Conservation (phyloP, 176 grass and related monocot genomes). For the Lolium perenne region DNA sequence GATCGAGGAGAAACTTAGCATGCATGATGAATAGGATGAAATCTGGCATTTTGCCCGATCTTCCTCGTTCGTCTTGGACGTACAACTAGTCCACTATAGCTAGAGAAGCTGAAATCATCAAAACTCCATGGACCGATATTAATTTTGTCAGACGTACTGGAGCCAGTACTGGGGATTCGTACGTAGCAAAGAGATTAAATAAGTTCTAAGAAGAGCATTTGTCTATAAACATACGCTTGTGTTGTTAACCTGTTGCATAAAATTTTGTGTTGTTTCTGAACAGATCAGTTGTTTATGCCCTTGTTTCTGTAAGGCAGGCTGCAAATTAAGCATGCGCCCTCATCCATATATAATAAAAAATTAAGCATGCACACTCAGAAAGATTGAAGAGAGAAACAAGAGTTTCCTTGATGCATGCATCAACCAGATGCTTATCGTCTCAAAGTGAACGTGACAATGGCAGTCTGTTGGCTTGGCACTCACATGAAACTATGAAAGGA, state of each 20-base stretch:
- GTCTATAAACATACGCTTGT: neutral
- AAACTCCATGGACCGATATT: neutral
- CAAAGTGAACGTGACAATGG: slow-evolving; percentile 33
- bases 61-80: slow-evolving; percentile 5
- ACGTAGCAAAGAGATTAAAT: slow-evolving; percentile 5
- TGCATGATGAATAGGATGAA: neutral
- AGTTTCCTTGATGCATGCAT: slow-evolving; percentile 27
- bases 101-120: slow-evolving; percentile 20
- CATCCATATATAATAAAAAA: slow-evolving; percentile 1
- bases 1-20: slow-evolving; percentile 8
- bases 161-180: neutral
- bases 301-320: slow-evolving; percentile 2
- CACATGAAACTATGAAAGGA: slow-evolving; percentile 4
- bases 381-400: slow-evolving; percentile 2
- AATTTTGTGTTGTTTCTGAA: slow-evolving; percentile 15
- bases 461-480: slow-evolving; percentile 23
- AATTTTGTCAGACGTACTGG: slow-evolving; percentile 26
- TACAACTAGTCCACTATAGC: neutral
- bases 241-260: neutral
- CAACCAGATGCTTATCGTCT: slow-evolving; percentile 25
- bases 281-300: neutral
- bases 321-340: slow-evolving; percentile 2
- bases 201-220: neutral
- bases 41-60: slow-evolving; percentile 19
- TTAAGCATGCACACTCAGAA: neutral